These are phyloP conservation scores for Coniferiporia sulphurascens DNA, from an alignment of 1,284 basidiomycete species.

Conservation along the genomic window DNA sequence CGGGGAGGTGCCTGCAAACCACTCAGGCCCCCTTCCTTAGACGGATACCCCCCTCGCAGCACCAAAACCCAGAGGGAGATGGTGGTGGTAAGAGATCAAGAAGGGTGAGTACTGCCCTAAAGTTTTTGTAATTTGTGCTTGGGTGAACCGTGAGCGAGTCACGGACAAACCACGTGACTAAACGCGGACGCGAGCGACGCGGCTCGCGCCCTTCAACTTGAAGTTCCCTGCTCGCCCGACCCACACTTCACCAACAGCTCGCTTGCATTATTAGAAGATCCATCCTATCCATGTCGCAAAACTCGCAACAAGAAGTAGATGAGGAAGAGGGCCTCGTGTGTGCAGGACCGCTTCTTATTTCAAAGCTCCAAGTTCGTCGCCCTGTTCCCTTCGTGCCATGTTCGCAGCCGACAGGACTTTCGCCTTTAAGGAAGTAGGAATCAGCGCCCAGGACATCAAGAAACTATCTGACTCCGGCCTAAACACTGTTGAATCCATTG, in stretches of 20 bases:
- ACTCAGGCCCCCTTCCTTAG: too few relatives aligned
- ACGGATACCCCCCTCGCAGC: too few relatives aligned
- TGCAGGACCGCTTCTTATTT: slow-evolving; percentile 74
- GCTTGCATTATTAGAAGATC: too few relatives aligned
- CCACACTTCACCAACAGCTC: background rate
- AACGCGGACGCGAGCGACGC: slow-evolving; percentile 1
- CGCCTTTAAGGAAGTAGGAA: slow-evolving; percentile 68
- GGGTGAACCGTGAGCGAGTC: too few relatives aligned
- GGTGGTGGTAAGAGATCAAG: too few relatives aligned
- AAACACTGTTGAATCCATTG: slow-evolving; percentile 93
- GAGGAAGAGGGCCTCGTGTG: slow-evolving; percentile 53
- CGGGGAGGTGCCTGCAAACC: too few relatives aligned
- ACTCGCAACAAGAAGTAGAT: slow-evolving; percentile 46
- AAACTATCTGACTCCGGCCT: slow-evolving; percentile 92
- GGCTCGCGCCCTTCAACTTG: too few relatives aligned
- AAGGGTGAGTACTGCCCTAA: too few relatives aligned
- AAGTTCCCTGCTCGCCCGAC: background rate
- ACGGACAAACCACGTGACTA: background rate
- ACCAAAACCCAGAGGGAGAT: too few relatives aligned
- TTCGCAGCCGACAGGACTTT: background rate
- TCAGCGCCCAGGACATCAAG: slow-evolving; percentile 90
- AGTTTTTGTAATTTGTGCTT: background rate
- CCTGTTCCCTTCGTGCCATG: slow-evolving; percentile 16
- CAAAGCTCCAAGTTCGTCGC: slow-evolving; percentile 56
- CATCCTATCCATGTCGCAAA: slow-evolving; percentile 35